Percentiles rank a stretch among this genome's conserved stretches.
These are phyloP conservation scores for Colletotrichum aenigma DNA, from an alignment of 2,329 filamentous ascomycete species.

Conservation along the genomic window DNA sequence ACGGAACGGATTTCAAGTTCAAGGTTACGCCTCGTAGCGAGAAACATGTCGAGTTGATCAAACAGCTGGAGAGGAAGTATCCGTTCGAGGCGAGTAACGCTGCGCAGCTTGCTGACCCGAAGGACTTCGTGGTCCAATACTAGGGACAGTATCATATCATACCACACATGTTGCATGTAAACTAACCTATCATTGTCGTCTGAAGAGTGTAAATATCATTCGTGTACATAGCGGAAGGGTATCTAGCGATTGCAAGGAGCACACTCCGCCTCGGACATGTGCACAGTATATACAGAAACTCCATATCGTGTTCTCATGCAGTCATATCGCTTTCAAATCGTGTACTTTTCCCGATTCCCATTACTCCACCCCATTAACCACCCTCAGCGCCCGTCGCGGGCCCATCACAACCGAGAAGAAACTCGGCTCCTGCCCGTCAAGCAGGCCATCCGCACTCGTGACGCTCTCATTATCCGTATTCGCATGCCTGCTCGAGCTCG, in stretches of 20 bases:
- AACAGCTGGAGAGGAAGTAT: not conserved
- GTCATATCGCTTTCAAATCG: not conserved
- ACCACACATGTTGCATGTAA: too few species aligned
- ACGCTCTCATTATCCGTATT: conserved; percentile 29
- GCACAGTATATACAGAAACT: not conserved
- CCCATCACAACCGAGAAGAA: conserved; percentile 75
- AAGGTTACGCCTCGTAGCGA: conserved; percentile 1
- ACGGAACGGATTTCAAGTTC: conserved; percentile 3
- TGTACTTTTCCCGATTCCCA: conserved; percentile 25
- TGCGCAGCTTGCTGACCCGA: not conserved
- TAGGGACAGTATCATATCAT: not conserved
- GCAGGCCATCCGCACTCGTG: conserved; percentile 57
- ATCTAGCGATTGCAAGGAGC: conserved; percentile 13
- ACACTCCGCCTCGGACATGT: not conserved
- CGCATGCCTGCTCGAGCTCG: conserved; percentile 24
- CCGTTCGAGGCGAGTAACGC: conserved; percentile 4
- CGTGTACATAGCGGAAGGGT: conserved; percentile 12
- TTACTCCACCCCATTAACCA: conserved; percentile 61
- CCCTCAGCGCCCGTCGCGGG: conserved; percentile 69
- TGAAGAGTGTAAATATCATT: not conserved
- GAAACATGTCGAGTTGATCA: not conserved
- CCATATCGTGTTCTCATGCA: conserved; percentile 6
- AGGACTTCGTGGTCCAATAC: not conserved
- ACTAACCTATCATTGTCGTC: not conserved
- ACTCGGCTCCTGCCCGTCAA: conserved; percentile 68